Evolutionary conservation across 2,329 filamentous ascomycete genomes (phyloP).

Genomic region (Cadophora sp.): DNA sequence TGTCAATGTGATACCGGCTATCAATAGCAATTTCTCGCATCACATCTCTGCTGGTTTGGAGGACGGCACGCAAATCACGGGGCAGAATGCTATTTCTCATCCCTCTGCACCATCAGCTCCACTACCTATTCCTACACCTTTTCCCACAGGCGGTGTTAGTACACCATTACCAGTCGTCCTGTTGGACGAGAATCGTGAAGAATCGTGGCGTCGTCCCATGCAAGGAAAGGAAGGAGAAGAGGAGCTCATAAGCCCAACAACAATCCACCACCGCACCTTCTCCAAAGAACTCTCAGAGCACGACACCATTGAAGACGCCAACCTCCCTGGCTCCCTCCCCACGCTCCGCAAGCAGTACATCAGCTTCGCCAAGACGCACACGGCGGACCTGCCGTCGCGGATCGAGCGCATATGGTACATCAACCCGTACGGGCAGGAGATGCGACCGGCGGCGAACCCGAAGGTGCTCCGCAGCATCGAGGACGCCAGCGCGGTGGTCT

Average conservation of each 20-base stretch:
- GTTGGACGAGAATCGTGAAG: neutral
- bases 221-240: conserved; percentile 26
- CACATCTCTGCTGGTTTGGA: conserved; percentile 87
- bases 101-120: conserved; percentile 52
- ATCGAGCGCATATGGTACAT: conserved; percentile 95
- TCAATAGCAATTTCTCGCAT: conserved; percentile 94
- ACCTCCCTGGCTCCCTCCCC: conserved; percentile 80
- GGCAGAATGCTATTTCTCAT: conserved; percentile 92
- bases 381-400: conserved; percentile 77
- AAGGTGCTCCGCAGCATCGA: conserved; percentile 71
- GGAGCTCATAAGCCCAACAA: conserved; percentile 31
- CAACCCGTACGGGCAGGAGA: conserved; percentile 98
- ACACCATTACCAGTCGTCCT: too few relatives aligned
- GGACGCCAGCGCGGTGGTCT: conserved; percentile 74
- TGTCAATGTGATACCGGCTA: conserved; percentile 83
- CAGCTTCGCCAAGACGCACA: conserved; percentile 76
- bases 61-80: conserved; percentile 80
- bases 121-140: conserved; percentile 36
- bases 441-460: conserved; percentile 82
- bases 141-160: neutral
- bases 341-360: conserved; percentile 83
- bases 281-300: conserved; percentile 58
- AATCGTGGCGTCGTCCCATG: neutral
- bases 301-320: conserved; percentile 78
- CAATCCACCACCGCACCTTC: conserved; percentile 29